Conservation (phyloP, 331 rosid species). For the Erythrophleum ivorense region DNA sequence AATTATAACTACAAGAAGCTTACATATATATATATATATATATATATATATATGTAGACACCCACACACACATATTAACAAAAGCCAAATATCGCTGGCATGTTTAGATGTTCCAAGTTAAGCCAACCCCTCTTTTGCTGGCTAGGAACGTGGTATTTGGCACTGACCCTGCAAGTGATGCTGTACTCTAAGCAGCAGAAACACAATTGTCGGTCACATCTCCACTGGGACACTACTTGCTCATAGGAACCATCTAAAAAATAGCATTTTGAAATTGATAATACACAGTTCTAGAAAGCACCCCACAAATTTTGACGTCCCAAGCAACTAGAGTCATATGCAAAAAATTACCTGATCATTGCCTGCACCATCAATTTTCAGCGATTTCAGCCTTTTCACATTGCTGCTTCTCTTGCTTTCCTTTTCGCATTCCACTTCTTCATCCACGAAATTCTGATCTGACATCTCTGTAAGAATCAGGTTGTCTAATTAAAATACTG, state of each 20-base stretch:
- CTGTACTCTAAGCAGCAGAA: not conserved
- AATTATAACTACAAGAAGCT: not conserved
- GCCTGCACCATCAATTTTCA: slow-evolving; percentile 17
- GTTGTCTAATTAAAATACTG: not conserved
- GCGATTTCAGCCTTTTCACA: slow-evolving; percentile 44
- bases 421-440: slow-evolving; percentile 47
- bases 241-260: slow-evolving; percentile 46
- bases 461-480: slow-evolving; percentile 60
- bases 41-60: not conserved
- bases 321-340: not conserved
- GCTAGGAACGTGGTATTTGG: not conserved
- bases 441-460: slow-evolving; percentile 74
- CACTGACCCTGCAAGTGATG: not conserved
- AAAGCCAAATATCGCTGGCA: slow-evolving; percentile 4
- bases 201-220: slow-evolving; percentile 30
- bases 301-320: not conserved
- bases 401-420: slow-evolving; percentile 24
- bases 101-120: not conserved
- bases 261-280: slow-evolving; percentile 24
- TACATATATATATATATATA: not conserved
- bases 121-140: not conserved
- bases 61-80: not conserved
- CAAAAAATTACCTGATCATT: slow-evolving; percentile 58
- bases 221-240: slow-evolving; percentile 29
- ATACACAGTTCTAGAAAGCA: slow-evolving; percentile 14